Evolutionary conservation across 164 flowering plant species (phyloP), one percentile per base, ranked within the genome.

Genomic region (Chimonanthus salicifolius): DNA sequence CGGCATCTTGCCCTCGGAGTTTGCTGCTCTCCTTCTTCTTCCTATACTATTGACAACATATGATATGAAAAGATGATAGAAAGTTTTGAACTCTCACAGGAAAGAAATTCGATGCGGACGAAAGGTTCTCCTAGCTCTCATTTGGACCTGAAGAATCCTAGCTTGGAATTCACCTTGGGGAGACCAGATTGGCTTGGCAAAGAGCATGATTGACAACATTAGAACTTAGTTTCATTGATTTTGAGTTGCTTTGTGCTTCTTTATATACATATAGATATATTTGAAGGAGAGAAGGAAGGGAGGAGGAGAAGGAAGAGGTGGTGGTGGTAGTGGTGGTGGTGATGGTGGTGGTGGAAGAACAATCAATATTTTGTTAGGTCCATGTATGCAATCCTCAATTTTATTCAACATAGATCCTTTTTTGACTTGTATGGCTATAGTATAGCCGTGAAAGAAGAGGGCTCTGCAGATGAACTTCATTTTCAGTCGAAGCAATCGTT

Each of bases 111-210:
- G 49, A 66, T 72, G 16, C 76, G 33, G 49, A 8, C 72, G 43
- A 86, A 74, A 67, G 69, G 78, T 71, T 83, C 71, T 54, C 33
- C 66, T 66, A 78, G 80, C 20, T 18, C 75, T 10, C 80, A 78
- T 70, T 49, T 80, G 71, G 84, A 80, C 13, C 75, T 69, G 50
- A 83, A 82, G 58, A 84, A 84, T 62, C 90, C 92, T 5, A 87
- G 87, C 82, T 80, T 90, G 88, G 92, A 90, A 80, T 88, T 90
- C 84, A 89, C 91, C 33, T 76, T 90, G 77, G 95, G 95, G 60
- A 85, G 92, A 84, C 87, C 92, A 60, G 89, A 77, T 47, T 87
- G 91, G 90, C 80, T 78, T 3, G 80, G 81, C 21, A 83, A 87
- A 75, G 81, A 80, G 62, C 75, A 75, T 65, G 84, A 76, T 74